phyloP scores from a whole-genome alignment of 1,284 basidiomycete genomes.

The Cerioporus squamosus region DNA sequence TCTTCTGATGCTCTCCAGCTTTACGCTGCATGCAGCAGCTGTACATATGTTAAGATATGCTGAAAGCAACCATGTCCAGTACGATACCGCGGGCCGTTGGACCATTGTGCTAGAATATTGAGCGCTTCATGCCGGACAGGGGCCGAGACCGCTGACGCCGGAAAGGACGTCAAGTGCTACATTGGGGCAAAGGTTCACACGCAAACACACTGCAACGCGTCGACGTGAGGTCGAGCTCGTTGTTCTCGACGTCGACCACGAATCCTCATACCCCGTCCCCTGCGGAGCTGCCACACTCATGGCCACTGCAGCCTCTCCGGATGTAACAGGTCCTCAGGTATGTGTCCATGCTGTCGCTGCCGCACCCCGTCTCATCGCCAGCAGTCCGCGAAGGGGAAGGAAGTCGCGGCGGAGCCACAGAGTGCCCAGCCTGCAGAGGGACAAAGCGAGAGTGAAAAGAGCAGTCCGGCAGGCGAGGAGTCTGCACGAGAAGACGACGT shows the following conservation, averaged over 20 bases:
- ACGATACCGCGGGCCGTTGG: background rate
- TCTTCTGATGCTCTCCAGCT: background rate
- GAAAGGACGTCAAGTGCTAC: conserved; percentile 4
- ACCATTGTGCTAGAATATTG: background rate
- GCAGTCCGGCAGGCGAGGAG: conserved; percentile 15
- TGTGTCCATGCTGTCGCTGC: background rate
- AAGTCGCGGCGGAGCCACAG: conserved; percentile 32
- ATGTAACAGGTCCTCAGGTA: conserved; percentile 26
- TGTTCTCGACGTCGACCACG: conserved; percentile 30
- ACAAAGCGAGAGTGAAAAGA: conserved; percentile 26
- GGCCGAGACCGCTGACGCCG: conserved; percentile 2
- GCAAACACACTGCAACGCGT: conserved; percentile 35
- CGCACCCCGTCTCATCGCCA: conserved; percentile 10
- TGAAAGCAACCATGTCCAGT: background rate
- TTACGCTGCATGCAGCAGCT: background rate
- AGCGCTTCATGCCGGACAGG: background rate
- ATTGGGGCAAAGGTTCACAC: conserved; percentile 24
- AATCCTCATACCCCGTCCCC: conserved; percentile 34
- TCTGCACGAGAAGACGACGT: conserved; percentile 16
- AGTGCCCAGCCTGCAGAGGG: conserved; percentile 34
- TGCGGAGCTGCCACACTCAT: conserved; percentile 36
- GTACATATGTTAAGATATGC: background rate
- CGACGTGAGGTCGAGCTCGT: conserved; percentile 26
- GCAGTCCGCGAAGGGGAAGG: conserved; percentile 34
- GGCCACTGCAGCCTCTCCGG: conserved; percentile 30